Conservation (phyloP, 495 filamentous ascomycete genomes). For the Trichoderma asperelloides region DNA sequence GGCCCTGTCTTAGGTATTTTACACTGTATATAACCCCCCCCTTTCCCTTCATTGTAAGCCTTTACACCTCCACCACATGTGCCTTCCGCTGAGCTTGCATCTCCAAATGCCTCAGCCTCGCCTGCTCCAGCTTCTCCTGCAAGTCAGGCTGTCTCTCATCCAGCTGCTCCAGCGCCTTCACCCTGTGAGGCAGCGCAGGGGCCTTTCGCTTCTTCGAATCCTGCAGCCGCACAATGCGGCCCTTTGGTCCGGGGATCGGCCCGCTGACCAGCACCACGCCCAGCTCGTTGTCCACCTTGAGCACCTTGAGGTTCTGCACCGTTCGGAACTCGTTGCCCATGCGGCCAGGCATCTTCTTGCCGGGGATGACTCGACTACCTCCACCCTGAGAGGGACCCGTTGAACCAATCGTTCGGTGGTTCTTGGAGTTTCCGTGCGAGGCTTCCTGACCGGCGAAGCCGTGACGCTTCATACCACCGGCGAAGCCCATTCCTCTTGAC, state of each 20-base stretch:
- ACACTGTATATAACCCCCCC: background rate
- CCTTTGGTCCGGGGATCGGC: conserved; percentile 74
- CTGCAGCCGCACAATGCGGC: conserved; percentile 71
- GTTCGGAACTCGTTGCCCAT: conserved; percentile 88
- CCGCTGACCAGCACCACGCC: conserved; percentile 86
- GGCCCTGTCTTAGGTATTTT: background rate
- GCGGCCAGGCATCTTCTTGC: conserved; percentile 94
- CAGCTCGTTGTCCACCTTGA: conserved; percentile 75
- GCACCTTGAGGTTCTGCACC: conserved; percentile 77
- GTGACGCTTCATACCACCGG: conserved; percentile 93
- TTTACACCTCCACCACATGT: conserved; percentile 16
- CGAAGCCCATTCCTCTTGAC: conserved; percentile 77
- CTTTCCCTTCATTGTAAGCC: no score
- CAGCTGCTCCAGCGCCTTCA: conserved; percentile 17
- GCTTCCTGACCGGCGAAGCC: conserved; percentile 83
- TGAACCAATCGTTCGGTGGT: conserved; percentile 84
- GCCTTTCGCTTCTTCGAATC: conserved; percentile 89
- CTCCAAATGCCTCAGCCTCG: conserved; percentile 28
- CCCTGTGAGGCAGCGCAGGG: conserved; percentile 46
- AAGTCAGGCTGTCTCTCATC: conserved; percentile 31
- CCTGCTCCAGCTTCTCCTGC: conserved; percentile 27
- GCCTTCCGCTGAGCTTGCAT: conserved; percentile 35
- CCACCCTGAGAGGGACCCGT: conserved; percentile 79
- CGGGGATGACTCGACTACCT: conserved; percentile 83
- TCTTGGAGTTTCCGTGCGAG: conserved; percentile 87